Evolutionary conservation across 2,329 filamentous ascomycete species (phyloP).

Genomic region (Apiospora pterosperma): DNA sequence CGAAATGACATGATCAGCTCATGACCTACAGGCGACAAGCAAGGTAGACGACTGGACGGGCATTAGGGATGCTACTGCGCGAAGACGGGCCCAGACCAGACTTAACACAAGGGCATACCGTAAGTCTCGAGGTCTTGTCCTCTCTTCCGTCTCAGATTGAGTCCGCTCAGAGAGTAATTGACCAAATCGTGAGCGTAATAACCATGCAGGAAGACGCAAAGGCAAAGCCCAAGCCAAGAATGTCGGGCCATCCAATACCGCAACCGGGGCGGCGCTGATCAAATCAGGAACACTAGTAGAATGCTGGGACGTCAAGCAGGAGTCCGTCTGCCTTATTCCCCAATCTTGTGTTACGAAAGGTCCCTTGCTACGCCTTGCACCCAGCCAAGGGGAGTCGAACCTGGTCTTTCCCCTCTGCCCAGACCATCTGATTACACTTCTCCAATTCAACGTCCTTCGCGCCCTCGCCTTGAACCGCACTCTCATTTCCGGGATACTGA

Average conservation of each 20-base stretch:
- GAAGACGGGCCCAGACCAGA: conserved; percentile 40
- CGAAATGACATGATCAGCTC: conserved; percentile 28
- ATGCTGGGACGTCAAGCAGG: conserved; percentile 30
- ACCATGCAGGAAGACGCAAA: too few species aligned
- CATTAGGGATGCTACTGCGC: conserved; percentile 35
- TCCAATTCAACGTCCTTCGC: conserved; percentile 38
- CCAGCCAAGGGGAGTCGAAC: conserved; percentile 11
- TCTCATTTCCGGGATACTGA: conserved; percentile 29
- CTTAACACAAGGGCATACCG: conserved; percentile 43
- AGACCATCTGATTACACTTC: conserved; percentile 39
- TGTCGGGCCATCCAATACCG: too few species aligned
- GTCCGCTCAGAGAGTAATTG: conserved; percentile 22
- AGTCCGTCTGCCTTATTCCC: conserved; percentile 28
- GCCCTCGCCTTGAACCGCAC: conserved; percentile 32
- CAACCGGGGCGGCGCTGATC: too few species aligned
- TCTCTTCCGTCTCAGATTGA: conserved; percentile 16
- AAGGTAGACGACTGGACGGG: conserved; percentile 44
- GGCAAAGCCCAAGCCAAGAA: conserved; percentile 26
- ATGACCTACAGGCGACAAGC: conserved; percentile 30
- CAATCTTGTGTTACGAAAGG: conserved; percentile 25
- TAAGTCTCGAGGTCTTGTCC: conserved; percentile 24
- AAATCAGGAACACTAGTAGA: conserved; percentile 28
- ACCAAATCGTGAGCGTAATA: too few species aligned
- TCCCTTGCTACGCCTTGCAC: conserved; percentile 24
- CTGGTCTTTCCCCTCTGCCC: conserved; percentile 35